A percentile compares a stretch with the other conserved stretches of the same genome.
Evolutionary conservation across 257 asterid genomes (phyloP).

Genomic region (Solanum appendiculatum): DNA sequence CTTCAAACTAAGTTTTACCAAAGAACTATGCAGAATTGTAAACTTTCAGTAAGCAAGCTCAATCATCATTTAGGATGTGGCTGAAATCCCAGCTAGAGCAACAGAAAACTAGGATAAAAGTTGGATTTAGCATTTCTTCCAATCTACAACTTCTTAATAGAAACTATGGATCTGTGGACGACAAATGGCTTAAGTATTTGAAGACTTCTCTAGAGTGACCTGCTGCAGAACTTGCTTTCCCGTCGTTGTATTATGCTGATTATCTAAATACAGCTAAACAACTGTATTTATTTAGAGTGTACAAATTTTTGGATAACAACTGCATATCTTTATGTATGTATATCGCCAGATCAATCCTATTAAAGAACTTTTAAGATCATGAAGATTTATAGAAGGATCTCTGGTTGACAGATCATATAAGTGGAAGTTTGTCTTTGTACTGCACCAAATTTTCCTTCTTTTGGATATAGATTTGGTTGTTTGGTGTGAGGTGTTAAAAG

Average conservation of each 20-base stretch:
- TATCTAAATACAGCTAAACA: neutral
- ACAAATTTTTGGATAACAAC: neutral
- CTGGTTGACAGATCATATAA: neutral
- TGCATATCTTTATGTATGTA: neutral
- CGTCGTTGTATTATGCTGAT: neutral
- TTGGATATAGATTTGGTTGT: neutral
- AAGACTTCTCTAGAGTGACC: neutral
- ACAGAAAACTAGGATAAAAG: neutral
- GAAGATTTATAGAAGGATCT: neutral
- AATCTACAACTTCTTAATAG: neutral
- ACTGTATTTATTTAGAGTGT: neutral
- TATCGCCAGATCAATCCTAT: neutral
- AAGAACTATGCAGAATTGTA: neutral
- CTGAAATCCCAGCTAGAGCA: neutral
- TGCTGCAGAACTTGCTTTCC: neutral
- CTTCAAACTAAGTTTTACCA: neutral
- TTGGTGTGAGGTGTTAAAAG: neutral
- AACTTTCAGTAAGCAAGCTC: neutral
- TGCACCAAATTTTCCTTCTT: neutral
- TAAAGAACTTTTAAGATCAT: neutral
- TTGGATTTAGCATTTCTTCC: neutral
- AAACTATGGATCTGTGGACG: neutral
- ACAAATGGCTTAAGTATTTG: neutral
- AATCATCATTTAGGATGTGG: neutral
- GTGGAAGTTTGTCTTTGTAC: neutral